These are phyloP conservation scores for Colletotrichum plurivorum DNA, from an alignment of 2,329 filamentous ascomycete species.

Conservation along the genomic window DNA sequence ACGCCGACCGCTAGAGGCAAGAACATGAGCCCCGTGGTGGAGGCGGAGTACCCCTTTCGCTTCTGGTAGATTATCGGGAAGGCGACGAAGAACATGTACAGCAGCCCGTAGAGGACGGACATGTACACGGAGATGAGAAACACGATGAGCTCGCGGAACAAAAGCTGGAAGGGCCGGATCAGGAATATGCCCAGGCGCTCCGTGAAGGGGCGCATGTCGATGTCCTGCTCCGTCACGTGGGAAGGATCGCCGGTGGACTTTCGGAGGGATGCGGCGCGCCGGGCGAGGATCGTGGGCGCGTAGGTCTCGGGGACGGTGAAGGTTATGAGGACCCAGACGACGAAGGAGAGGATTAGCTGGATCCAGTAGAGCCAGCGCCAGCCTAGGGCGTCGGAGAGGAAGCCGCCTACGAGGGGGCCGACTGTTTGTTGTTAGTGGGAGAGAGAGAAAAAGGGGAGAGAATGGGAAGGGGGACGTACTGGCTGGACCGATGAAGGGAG, in stretches of 20 bases:
- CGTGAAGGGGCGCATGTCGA: constrained; percentile 78
- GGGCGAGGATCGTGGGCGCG: constrained; percentile 81
- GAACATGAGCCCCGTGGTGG: constrained; percentile 87
- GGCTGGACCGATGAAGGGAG: constrained; percentile 86
- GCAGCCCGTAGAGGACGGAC: constrained; percentile 81
- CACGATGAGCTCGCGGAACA: constrained; percentile 88
- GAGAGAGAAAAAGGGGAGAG: not conserved
- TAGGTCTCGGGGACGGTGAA: constrained; percentile 95
- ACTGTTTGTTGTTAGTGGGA: constrained; percentile 51
- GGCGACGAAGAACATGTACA: constrained; percentile 85
- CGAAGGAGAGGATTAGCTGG: constrained; percentile 80
- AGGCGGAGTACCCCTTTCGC: constrained; percentile 83
- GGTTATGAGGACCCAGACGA: constrained; percentile 81
- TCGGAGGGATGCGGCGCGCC: constrained; percentile 79
- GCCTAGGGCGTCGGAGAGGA: constrained; percentile 76
- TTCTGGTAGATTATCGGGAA: constrained; percentile 80
- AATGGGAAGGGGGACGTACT: constrained; percentile 61
- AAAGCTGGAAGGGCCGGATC: constrained; percentile 85
- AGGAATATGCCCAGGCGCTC: constrained; percentile 83
- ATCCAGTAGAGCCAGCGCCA: constrained; percentile 94
- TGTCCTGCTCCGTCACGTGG: constrained; percentile 85
- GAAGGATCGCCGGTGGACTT: constrained; percentile 75
- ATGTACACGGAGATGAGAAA: constrained; percentile 89
- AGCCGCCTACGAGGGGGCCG: constrained; percentile 83
- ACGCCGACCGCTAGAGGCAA: constrained; percentile 87